These are phyloP conservation scores for Candida palmyrensis DNA, from an alignment of 805 yeast species.

Conservation along the genomic window DNA sequence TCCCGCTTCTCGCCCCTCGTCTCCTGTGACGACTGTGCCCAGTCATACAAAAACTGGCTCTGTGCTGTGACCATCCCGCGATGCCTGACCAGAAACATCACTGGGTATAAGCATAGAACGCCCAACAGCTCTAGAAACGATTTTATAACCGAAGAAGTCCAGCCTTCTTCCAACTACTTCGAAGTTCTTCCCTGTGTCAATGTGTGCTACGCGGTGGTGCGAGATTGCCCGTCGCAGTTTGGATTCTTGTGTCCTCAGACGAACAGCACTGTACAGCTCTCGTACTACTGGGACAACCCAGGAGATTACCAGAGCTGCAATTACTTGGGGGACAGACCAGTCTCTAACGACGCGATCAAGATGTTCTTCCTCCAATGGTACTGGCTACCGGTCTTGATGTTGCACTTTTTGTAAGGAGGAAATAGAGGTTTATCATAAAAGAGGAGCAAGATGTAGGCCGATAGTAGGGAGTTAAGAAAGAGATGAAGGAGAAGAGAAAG, in stretches of 20 bases:
- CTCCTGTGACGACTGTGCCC: slow-evolving; percentile 67
- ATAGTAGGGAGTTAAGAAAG: too few relatives aligned
- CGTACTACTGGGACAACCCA: slow-evolving; percentile 40
- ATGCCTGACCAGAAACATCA: slow-evolving; percentile 52
- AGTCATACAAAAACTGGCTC: slow-evolving; percentile 78
- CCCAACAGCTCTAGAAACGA: slow-evolving; percentile 54
- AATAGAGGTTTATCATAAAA: background rate
- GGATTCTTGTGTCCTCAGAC: slow-evolving; percentile 67
- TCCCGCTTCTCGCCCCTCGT: slow-evolving; percentile 69
- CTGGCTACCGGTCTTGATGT: slow-evolving; percentile 1
- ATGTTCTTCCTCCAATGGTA: slow-evolving; percentile 12
- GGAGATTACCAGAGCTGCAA: slow-evolving; percentile 30
- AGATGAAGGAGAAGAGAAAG: too few relatives aligned
- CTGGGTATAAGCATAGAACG: slow-evolving; percentile 43
- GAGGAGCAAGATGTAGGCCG: too few relatives aligned
- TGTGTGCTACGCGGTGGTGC: slow-evolving; percentile 70
- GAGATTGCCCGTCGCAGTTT: slow-evolving; percentile 78
- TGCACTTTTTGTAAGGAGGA: background rate
- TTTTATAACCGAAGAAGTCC: slow-evolving; percentile 44
- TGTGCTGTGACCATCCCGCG: slow-evolving; percentile 87
- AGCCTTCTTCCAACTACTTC: slow-evolving; percentile 58
- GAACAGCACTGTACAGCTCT: slow-evolving; percentile 26
- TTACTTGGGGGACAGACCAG: slow-evolving; percentile 22
- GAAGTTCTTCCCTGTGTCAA: slow-evolving; percentile 87
- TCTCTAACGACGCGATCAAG: slow-evolving; percentile 7